A percentile compares a stretch with the other conserved stretches of the same genome.
Conservation (phyloP, 2,329 filamentous ascomycete species). For the Stagonosporopsis tanaceti region DNA sequence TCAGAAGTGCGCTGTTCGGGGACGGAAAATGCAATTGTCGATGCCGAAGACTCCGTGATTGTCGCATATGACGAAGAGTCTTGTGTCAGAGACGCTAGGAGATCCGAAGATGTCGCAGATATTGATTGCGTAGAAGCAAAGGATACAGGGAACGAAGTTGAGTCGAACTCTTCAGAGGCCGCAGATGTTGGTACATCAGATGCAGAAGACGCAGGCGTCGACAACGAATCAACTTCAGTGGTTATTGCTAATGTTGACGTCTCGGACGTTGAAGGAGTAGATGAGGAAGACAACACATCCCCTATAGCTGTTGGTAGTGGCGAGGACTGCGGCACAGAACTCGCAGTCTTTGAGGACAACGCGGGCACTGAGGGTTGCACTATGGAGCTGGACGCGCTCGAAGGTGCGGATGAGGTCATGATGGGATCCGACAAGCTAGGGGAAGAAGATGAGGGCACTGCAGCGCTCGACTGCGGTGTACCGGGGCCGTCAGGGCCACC, state of each 20-base stretch:
- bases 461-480: background rate
- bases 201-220: background rate
- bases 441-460: background rate
- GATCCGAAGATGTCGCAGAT: background rate
- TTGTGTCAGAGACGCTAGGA: background rate
- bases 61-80: background rate
- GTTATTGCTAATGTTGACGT: background rate
- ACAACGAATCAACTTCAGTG: background rate
- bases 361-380: background rate
- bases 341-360: background rate
- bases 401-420: background rate
- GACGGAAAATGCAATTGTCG: too few relatives aligned
- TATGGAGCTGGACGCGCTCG: background rate
- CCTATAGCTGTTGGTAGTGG: background rate
- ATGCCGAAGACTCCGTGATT: too few relatives aligned
- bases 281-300: background rate
- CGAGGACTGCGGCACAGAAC: background rate
- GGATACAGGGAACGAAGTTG: background rate
- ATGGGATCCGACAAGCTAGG: constrained; percentile 6
- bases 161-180: background rate
- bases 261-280: background rate
- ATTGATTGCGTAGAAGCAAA: background rate
- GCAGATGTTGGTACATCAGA: too few relatives aligned
- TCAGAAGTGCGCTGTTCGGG: too few relatives aligned
- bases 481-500: background rate